Conservation (phyloP, 176 grass and related monocot species). For the Triticum monococcum region DNA sequence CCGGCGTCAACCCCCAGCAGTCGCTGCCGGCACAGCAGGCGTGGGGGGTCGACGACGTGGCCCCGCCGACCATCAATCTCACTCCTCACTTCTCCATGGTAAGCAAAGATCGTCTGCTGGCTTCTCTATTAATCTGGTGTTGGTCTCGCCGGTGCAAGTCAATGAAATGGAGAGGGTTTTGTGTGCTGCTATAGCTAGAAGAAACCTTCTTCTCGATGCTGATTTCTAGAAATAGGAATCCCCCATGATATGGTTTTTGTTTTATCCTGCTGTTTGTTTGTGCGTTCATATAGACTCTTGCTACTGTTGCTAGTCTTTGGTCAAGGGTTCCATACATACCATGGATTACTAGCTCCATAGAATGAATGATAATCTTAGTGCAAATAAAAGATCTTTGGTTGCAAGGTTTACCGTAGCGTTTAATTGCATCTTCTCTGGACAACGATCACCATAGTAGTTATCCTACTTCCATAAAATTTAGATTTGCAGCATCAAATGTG, state of each 20-base stretch:
- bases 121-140: neutral
- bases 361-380: neutral
- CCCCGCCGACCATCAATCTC: slow-evolving; percentile 1
- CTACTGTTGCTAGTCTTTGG: neutral
- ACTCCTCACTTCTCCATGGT: slow-evolving; percentile 46
- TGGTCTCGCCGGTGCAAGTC: neutral
- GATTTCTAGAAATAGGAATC: neutral
- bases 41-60: slow-evolving; percentile 33
- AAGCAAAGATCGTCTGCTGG: neutral
- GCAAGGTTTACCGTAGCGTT: neutral
- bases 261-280: too few species aligned
- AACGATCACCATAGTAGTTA: neutral
- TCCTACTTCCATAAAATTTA: neutral
- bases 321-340: neutral
- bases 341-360: neutral
- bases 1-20: slow-evolving; percentile 20
- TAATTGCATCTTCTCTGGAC: neutral
- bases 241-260: neutral
- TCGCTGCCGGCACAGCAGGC: neutral
- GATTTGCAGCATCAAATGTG: neutral
- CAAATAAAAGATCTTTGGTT: neutral
- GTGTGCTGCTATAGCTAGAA: neutral
- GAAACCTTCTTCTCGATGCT: neutral
- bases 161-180: neutral
- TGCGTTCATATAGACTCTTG: neutral